These are phyloP conservation scores for Metschnikowia cubensis DNA, from an alignment of 805 yeast genomes.

Conservation along the genomic window DNA sequence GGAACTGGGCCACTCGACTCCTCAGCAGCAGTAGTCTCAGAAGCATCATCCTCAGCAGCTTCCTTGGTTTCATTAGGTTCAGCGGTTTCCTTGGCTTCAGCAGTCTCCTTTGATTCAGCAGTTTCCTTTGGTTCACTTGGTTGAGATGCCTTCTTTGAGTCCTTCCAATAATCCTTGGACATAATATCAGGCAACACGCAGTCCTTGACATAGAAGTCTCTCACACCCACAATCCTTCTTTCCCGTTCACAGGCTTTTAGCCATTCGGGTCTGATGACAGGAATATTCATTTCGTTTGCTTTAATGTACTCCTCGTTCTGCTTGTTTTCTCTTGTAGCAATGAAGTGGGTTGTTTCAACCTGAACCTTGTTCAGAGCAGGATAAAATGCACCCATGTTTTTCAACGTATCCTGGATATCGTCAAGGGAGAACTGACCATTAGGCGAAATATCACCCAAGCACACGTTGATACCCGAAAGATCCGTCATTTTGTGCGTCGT, in stretches of 20 bases:
- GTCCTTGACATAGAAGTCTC: slow-evolving; percentile 72
- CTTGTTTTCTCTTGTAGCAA: slow-evolving; percentile 57
- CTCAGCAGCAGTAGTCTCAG: background rate
- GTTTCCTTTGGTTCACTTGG: background rate
- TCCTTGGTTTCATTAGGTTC: background rate
- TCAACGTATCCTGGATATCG: slow-evolving; percentile 61
- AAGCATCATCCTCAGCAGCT: background rate
- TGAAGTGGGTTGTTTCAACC: slow-evolving; percentile 91
- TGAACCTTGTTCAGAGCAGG: slow-evolving; percentile 69
- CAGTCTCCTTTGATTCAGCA: background rate
- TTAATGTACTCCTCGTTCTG: slow-evolving; percentile 70
- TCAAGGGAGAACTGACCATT: slow-evolving; percentile 40
- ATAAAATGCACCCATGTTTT: slow-evolving; percentile 70
- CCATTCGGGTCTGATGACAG: slow-evolving; percentile 96
- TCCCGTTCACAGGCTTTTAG: slow-evolving; percentile 88
- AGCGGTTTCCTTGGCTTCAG: background rate
- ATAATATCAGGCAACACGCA: slow-evolving; percentile 43
- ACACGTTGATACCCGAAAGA: slow-evolving; percentile 84
- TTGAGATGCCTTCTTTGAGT: background rate
- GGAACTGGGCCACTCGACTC: background rate
- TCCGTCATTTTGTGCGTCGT: slow-evolving; percentile 96
- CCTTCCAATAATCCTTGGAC: slow-evolving; percentile 39
- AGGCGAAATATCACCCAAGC: slow-evolving; percentile 75
- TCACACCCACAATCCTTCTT: slow-evolving; percentile 86
- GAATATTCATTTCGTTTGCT: slow-evolving; percentile 84